Conservation (phyloP, 768 basidiomycete genomes). For the Suillus paluster region DNA sequence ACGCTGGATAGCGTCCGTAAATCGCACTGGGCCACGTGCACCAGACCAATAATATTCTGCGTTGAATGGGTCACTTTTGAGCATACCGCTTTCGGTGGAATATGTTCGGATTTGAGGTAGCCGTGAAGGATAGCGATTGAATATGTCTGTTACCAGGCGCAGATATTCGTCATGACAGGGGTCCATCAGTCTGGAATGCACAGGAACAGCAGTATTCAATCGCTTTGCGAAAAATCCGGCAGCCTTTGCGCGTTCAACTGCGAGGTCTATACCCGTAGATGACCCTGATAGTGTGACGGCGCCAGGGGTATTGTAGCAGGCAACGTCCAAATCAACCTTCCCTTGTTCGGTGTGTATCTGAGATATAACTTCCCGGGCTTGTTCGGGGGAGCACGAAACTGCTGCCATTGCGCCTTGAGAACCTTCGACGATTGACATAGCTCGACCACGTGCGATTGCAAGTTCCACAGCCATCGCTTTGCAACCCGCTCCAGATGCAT, state of each 20-base stretch:
- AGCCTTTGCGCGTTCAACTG: slow-evolving; percentile 24
- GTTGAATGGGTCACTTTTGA: slow-evolving; percentile 25
- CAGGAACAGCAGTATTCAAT: slow-evolving; percentile 38
- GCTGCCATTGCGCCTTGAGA: slow-evolving; percentile 50
- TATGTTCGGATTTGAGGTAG: slow-evolving; percentile 36
- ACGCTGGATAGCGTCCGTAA: slow-evolving; percentile 35
- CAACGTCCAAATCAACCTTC: slow-evolving; percentile 39
- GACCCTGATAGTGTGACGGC: slow-evolving; percentile 45
- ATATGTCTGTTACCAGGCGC: slow-evolving; percentile 34
- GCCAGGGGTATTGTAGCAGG: slow-evolving; percentile 43
- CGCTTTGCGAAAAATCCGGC: slow-evolving; percentile 12
- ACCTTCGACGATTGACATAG: slow-evolving; percentile 38
- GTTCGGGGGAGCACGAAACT: slow-evolving; percentile 36
- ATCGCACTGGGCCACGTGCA: slow-evolving; percentile 41
- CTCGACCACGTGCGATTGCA: slow-evolving; percentile 45
- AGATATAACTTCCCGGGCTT: slow-evolving; percentile 31
- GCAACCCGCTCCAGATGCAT: slow-evolving; percentile 46
- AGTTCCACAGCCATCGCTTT: slow-evolving; percentile 47
- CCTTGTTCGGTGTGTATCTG: neutral
- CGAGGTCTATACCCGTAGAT: slow-evolving; percentile 29
- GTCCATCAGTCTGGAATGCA: slow-evolving; percentile 44
- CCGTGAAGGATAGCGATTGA: slow-evolving; percentile 28
- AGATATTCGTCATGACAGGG: slow-evolving; percentile 35
- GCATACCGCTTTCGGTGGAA: slow-evolving; percentile 41
- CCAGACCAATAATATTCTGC: slow-evolving; percentile 48